phyloP scores from a whole-genome alignment of 2,329 filamentous ascomycete genomes.

The Verticillium nubilum region DNA sequence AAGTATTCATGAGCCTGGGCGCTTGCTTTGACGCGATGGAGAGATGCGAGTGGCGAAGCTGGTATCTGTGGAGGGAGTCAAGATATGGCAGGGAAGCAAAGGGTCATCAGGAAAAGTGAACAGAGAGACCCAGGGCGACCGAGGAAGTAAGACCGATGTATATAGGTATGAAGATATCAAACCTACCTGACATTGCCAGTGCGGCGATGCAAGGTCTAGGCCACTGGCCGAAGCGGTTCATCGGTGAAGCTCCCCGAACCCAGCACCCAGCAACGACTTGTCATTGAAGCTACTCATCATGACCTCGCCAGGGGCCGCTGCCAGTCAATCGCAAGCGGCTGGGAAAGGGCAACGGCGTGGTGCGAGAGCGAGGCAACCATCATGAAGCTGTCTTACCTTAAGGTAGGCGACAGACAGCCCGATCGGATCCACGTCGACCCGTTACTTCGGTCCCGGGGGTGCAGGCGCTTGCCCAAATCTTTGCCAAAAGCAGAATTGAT shows the following conservation, averaged over 20 bases:
- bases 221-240: constrained; percentile 1
- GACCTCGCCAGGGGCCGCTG: neutral
- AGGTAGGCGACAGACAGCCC: neutral
- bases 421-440: neutral
- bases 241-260: neutral
- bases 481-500: no score
- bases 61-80: neutral
- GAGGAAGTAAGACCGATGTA: no score
- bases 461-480: neutral
- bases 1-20: neutral
- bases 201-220: neutral
- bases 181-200: neutral
- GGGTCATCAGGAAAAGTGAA: no score
- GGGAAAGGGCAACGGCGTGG: neutral
- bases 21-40: constrained; percentile 1
- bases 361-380: no score
- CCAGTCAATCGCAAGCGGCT: neutral
- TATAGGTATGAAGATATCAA: neutral
- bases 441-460: neutral
- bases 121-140: no score
- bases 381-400: no score
- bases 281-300: no score
- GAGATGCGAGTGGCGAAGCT: neutral
- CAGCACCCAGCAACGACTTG: no score
- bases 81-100: neutral